These are phyloP conservation scores for Perilla frutescens DNA, from an alignment of 257 asterid genomes.

Conservation along the genomic window DNA sequence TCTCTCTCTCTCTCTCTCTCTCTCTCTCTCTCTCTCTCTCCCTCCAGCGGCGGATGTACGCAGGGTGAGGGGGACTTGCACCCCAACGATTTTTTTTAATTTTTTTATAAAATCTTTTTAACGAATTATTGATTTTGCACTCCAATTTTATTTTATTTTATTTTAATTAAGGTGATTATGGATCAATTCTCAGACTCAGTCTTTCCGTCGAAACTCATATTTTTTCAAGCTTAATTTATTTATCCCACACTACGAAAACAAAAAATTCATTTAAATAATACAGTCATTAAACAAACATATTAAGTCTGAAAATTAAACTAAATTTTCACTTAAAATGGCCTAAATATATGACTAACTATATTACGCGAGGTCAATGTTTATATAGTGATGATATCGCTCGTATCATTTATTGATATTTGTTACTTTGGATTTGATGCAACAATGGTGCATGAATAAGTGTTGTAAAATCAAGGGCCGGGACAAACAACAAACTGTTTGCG, in stretches of 20 bases:
- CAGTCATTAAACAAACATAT: background rate
- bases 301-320: background rate
- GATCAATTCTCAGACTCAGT: background rate
- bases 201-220: background rate
- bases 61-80: no score
- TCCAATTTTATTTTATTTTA: background rate
- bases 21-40: no score
- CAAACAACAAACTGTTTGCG: slow-evolving; percentile 1
- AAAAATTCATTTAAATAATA: background rate
- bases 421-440: background rate
- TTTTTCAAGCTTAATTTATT: background rate
- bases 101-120: no score
- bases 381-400: background rate
- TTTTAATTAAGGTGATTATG: background rate
- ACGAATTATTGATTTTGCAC: no score
- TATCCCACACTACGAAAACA: background rate
- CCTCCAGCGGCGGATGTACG: no score
- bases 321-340: no score
- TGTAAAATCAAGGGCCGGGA: background rate
- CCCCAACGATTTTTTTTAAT: no score
- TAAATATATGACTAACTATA: no score
- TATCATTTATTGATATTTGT: no score
- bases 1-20: no score
- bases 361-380: background rate
- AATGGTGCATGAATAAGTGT: background rate